phyloP scores from a whole-genome alignment of 2,329 filamentous ascomycete species.

The Talaromyces amestolkiae region DNA sequence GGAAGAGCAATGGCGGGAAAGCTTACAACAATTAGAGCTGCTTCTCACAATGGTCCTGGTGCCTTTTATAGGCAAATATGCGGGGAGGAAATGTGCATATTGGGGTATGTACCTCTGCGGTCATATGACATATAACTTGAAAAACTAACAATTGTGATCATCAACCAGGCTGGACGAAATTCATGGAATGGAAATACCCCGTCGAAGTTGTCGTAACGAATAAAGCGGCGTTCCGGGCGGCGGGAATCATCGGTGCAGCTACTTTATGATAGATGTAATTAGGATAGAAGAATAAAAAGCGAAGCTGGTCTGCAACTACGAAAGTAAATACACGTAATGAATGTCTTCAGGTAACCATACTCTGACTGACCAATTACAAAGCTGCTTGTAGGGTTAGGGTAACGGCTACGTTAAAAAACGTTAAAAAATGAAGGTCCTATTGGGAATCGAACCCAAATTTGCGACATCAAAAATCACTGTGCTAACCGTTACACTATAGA shows the following conservation, averaged over 20 bases:
- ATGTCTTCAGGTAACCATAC: not conserved
- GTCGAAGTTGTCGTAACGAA: conserved; percentile 67
- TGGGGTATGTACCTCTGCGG: conserved; percentile 65
- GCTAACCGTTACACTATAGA: not conserved
- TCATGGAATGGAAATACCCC: conserved; percentile 91
- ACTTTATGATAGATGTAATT: conserved; percentile 22
- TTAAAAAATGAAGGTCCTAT: not conserved
- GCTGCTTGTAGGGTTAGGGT: not conserved
- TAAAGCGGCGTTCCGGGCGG: conserved; percentile 62
- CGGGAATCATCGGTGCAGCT: conserved; percentile 60
- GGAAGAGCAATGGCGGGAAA: conserved; percentile 92
- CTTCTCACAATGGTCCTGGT: conserved; percentile 92
- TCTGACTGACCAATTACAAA: not conserved
- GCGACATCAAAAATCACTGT: not conserved
- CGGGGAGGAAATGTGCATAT: conserved; percentile 91
- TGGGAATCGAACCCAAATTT: not conserved
- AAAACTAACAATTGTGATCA: conserved; percentile 17
- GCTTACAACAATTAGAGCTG: conserved; percentile 87
- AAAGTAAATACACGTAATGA: not conserved
- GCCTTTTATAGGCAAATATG: conserved; percentile 90
- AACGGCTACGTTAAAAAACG: not conserved
- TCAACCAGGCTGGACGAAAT: conserved; percentile 75
- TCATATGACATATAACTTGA: not conserved
- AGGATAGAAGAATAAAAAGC: not conserved
- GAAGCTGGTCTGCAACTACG: not conserved